Evolutionary conservation across 2,329 filamentous ascomycete genomes (phyloP).

Genomic region (Aureobasidium lini): DNA sequence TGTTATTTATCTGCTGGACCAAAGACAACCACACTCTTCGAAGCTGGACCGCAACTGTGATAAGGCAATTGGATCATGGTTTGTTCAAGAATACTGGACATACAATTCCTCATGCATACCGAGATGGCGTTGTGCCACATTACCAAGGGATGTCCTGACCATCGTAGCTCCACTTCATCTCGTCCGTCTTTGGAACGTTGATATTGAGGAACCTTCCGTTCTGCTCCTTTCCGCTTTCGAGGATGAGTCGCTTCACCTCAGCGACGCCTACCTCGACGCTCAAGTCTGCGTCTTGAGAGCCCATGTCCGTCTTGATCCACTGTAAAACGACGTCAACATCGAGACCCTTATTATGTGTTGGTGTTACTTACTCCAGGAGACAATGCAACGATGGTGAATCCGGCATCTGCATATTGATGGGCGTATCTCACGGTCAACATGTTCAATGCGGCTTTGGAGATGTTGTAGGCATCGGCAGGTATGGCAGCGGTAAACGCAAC

Average conservation of each 20-base stretch:
- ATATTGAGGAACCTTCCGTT: constrained; percentile 45
- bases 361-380: constrained; percentile 38
- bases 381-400: constrained; percentile 37
- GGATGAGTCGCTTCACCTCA: constrained; percentile 38
- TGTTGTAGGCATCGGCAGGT: constrained; percentile 33
- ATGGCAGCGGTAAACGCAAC: constrained; percentile 19
- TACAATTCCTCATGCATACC: too few species aligned
- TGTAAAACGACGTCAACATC: constrained; percentile 19
- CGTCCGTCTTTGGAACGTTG: constrained; percentile 32
- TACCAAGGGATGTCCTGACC: constrained; percentile 18
- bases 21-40: too few species aligned
- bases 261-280: constrained; percentile 33
- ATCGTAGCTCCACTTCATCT: constrained; percentile 23
- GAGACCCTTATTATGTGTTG: neutral
- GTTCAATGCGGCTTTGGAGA: constrained; percentile 43
- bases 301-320: constrained; percentile 43
- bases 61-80: too few species aligned
- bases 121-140: neutral
- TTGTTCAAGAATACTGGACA: too few species aligned
- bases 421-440: constrained; percentile 42
- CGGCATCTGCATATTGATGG: constrained; percentile 29
- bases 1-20: too few species aligned
- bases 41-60: too few species aligned
- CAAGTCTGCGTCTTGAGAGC: constrained; percentile 35
- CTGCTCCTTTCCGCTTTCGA: constrained; percentile 30